These are phyloP conservation scores for Flaveria ramosissima DNA, from an alignment of 129 eudicot genomes.

Conservation along the genomic window DNA sequence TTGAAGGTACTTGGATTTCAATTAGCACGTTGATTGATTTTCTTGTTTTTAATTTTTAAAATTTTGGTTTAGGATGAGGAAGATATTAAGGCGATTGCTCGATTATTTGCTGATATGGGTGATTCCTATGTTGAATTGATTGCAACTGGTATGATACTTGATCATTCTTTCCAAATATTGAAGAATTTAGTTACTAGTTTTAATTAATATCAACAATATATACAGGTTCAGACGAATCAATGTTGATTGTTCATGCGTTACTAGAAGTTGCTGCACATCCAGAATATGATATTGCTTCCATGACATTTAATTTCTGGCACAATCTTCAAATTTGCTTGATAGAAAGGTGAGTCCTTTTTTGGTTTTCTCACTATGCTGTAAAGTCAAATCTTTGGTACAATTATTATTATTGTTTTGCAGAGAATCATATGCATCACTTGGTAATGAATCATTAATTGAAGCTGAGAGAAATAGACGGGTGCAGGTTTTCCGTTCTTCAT, in stretches of 20 bases:
- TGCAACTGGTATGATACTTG: conserved; percentile 75
- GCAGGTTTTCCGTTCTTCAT: conserved; percentile 74
- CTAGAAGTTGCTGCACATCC: conserved; percentile 98
- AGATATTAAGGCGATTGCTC: conserved; percentile 95
- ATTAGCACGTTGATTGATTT: not conserved
- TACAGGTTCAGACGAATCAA: conserved; percentile 96
- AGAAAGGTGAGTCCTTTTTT: conserved; percentile 57
- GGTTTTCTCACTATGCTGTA: conserved; percentile 6
- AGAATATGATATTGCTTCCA: conserved; percentile 97
- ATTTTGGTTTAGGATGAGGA: conserved; percentile 78
- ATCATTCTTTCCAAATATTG: conserved; percentile 9
- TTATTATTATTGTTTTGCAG: conserved; percentile 49
- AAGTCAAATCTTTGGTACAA: conserved; percentile 23
- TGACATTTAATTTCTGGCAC: conserved; percentile 99
- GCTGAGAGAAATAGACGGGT: conserved; percentile 81
- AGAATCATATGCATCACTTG: conserved; percentile 58
- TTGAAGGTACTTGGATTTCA: conserved; percentile 63
- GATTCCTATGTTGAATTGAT: conserved; percentile 95
- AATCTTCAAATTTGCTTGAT: conserved; percentile 79
- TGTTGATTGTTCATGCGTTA: conserved; percentile 90
- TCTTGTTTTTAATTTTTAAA: not conserved
- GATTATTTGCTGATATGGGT: conserved; percentile 98
- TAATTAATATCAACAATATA: conserved; percentile 13
- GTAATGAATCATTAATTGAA: conserved; percentile 66
- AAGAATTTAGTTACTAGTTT: not conserved